These are phyloP conservation scores for Globisporangium paroecandrum DNA, from an alignment of 352 stramenopile species.

Conservation along the genomic window DNA sequence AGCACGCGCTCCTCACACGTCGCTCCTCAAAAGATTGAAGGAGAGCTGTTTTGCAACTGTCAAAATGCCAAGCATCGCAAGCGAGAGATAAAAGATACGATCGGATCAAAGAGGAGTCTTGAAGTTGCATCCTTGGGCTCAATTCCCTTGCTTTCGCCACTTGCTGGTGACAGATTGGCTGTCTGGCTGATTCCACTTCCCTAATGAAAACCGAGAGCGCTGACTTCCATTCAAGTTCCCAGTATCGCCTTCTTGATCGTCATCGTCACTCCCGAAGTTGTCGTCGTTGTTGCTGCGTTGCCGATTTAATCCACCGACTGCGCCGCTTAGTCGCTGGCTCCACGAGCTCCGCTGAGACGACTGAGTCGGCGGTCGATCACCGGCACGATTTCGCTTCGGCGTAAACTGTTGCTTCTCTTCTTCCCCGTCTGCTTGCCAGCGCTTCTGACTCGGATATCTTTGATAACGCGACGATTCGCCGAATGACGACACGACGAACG, in stretches of 20 bases:
- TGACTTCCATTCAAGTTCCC: not conserved
- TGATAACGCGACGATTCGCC: slow-evolving; percentile 4
- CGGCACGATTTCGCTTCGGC: slow-evolving; percentile 4
- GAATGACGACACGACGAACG: not conserved
- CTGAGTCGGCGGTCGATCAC: slow-evolving; percentile 1
- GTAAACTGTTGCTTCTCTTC: not conserved
- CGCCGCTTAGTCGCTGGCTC: slow-evolving; percentile 15
- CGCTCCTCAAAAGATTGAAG: not conserved
- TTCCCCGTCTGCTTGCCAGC: slow-evolving; percentile 10
- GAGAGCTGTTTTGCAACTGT: not conserved
- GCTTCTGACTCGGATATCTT: slow-evolving; percentile 10
- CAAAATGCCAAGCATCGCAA: not conserved
- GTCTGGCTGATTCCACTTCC: slow-evolving; percentile 12
- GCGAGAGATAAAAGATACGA: not conserved
- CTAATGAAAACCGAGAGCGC: slow-evolving; percentile 12
- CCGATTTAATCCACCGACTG: not conserved
- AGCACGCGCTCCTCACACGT: not conserved
- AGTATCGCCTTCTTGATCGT: not conserved
- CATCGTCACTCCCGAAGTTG: not conserved
- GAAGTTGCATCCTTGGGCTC: not conserved
- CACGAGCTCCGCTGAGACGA: slow-evolving; percentile 9
- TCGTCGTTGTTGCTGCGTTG: slow-evolving; percentile 6
- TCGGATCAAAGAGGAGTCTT: not conserved
- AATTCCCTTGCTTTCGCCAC: slow-evolving; percentile 13
- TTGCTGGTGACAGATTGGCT: slow-evolving; percentile 17